Evolutionary conservation across 192 early-diverging fungal species (phyloP).

Genomic region (Fimicolochytrium jonesii): DNA sequence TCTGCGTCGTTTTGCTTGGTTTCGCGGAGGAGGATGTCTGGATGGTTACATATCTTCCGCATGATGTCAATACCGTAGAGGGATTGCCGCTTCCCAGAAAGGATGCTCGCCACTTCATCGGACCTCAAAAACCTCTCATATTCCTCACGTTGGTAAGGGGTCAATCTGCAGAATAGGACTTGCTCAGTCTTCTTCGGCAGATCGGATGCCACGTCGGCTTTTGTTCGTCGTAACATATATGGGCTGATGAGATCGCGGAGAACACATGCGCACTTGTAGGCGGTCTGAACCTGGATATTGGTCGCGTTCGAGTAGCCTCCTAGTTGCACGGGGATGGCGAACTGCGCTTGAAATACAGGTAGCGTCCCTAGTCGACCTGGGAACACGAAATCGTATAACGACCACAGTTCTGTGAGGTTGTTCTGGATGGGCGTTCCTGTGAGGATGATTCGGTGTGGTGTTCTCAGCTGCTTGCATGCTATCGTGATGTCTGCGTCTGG

Average conservation of each 20-base stretch:
- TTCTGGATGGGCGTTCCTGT: constrained; percentile 63
- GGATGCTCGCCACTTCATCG: constrained; percentile 68
- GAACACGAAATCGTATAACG: constrained; percentile 56
- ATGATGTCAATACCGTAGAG: constrained; percentile 88
- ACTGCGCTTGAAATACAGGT: constrained; percentile 82
- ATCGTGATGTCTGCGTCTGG: constrained; percentile 82
- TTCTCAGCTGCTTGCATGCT: constrained; percentile 42
- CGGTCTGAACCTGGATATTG: constrained; percentile 86
- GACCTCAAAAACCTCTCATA: constrained; percentile 74
- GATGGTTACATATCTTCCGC: constrained; percentile 97
- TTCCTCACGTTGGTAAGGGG: constrained; percentile 60
- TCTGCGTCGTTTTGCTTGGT: constrained; percentile 28
- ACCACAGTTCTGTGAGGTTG: constrained; percentile 52
- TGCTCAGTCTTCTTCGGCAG: constrained; percentile 90
- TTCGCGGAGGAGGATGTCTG: constrained; percentile 61
- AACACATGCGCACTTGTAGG: constrained; percentile 87
- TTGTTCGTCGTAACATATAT: constrained; percentile 87
- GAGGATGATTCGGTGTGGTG: constrained; percentile 51
- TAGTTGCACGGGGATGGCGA: constrained; percentile 85
- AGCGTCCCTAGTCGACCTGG: constrained; percentile 64
- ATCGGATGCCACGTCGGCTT: constrained; percentile 86
- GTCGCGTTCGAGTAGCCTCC: constrained; percentile 92
- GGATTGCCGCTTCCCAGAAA: constrained; percentile 75
- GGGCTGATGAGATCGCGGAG: constrained; percentile 90
- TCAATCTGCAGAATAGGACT: constrained; percentile 86